A percentile compares a stretch with the other conserved stretches of the same genome.
Conservation (phyloP, 495 filamentous ascomycete genomes). For the Cenococcum geophilum region DNA sequence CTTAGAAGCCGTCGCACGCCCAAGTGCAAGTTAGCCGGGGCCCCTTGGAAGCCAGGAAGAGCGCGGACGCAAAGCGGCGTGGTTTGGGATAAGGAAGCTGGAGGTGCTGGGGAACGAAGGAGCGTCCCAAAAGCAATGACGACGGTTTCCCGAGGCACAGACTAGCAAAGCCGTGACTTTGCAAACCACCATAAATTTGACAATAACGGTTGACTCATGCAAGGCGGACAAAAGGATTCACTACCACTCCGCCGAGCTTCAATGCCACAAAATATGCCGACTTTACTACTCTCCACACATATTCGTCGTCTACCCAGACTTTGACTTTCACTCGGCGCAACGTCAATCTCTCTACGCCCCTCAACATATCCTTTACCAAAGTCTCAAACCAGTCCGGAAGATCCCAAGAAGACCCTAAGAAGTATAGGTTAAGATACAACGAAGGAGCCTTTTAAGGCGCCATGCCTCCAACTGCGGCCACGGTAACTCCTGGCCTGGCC, state of each 20-base stretch:
- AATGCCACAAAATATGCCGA: background rate
- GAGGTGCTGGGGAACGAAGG: background rate
- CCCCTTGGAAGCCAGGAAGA: background rate
- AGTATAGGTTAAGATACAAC: background rate
- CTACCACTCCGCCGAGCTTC: background rate
- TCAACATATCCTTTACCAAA: background rate
- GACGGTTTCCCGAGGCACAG: conserved; percentile 4
- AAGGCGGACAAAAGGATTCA: background rate
- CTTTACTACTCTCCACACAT: background rate
- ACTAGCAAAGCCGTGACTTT: background rate
- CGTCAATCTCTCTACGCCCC: background rate
- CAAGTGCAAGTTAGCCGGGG: background rate
- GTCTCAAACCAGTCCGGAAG: background rate
- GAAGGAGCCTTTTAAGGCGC: background rate
- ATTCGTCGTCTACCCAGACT: background rate
- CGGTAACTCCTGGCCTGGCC: conserved; percentile 61
- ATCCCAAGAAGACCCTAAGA: background rate
- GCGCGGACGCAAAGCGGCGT: background rate
- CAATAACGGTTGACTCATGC: background rate
- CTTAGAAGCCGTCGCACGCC: background rate
- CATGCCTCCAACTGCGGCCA: conserved; percentile 48
- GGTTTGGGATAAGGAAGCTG: background rate
- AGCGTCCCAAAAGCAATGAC: conserved; percentile 2
- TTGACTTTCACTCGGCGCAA: background rate
- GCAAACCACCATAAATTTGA: background rate